Conservation (phyloP, 495 filamentous ascomycete species). For the Hyaloscypha hepaticicola region DNA sequence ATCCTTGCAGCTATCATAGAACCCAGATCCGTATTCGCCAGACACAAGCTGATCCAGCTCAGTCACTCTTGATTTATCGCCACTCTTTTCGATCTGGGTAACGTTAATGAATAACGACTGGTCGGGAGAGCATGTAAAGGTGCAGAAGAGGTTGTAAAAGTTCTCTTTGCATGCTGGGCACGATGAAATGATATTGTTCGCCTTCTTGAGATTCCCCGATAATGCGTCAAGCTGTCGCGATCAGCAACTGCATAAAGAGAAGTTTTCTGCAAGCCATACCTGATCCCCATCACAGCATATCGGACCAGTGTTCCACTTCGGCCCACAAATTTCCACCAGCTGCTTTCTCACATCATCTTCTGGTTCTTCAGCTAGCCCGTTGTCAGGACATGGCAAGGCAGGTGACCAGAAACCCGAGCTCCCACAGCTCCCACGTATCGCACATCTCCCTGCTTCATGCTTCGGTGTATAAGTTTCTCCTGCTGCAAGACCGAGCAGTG, state of each 20-base stretch:
- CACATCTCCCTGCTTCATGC: slow-evolving; percentile 88
- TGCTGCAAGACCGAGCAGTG: slow-evolving; percentile 22
- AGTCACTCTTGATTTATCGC: slow-evolving; percentile 71
- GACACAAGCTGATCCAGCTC: slow-evolving; percentile 91
- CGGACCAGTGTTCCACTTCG: slow-evolving; percentile 75
- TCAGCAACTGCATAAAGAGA: background rate
- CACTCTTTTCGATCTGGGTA: slow-evolving; percentile 66
- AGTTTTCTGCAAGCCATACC: slow-evolving; percentile 41
- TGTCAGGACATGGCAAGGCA: slow-evolving; percentile 91
- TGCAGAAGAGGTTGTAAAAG: slow-evolving; percentile 97
- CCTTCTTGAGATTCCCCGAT: slow-evolving; percentile 77
- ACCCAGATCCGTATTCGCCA: slow-evolving; percentile 79
- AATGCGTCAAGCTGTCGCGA: slow-evolving; percentile 66
- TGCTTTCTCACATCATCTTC: slow-evolving; percentile 65
- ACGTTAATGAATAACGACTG: slow-evolving; percentile 96
- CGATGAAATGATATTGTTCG: slow-evolving; percentile 80
- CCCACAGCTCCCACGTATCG: slow-evolving; percentile 87
- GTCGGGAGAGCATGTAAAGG: slow-evolving; percentile 95
- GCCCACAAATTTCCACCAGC: slow-evolving; percentile 81
- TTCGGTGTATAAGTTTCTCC: slow-evolving; percentile 48
- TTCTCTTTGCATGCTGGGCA: slow-evolving; percentile 96
- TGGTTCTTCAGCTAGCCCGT: slow-evolving; percentile 74
- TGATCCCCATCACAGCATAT: slow-evolving; percentile 86
- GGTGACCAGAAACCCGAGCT: slow-evolving; percentile 83
- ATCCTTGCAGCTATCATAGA: slow-evolving; percentile 97